Percentiles rank a stretch among this genome's conserved stretches.
These are phyloP conservation scores for Cantharellus cinnabarinus DNA, from an alignment of 768 basidiomycete species.

Conservation along the genomic window DNA sequence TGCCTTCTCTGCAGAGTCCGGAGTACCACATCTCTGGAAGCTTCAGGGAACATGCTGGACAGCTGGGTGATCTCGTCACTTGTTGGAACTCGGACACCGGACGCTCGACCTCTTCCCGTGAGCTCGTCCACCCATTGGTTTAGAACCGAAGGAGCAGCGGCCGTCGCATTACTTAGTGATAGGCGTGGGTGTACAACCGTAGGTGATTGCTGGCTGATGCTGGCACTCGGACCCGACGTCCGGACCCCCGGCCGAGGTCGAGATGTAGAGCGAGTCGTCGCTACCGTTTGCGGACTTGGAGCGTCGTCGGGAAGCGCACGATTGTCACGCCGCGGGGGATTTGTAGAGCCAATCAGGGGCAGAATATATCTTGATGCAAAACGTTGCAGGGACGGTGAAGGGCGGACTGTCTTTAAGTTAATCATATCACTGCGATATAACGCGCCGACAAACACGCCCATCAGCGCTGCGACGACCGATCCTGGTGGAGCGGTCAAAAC, in stretches of 20 bases:
- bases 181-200: neutral
- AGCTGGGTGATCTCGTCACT: conserved; percentile 60
- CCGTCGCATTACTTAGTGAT: conserved; percentile 18
- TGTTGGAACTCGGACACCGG: conserved; percentile 46
- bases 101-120: conserved; percentile 38
- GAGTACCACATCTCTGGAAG: conserved; percentile 50
- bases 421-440: conserved; percentile 71
- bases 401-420: conserved; percentile 57
- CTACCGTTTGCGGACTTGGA: neutral
- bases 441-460: conserved; percentile 47
- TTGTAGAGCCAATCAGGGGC: conserved; percentile 47
- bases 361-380: conserved; percentile 37
- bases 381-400: conserved; percentile 36
- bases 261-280: too few species aligned
- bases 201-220: neutral
- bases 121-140: conserved; percentile 66
- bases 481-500: conserved; percentile 30
- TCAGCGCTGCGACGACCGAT: conserved; percentile 34
- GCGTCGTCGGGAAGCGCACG: conserved; percentile 49
- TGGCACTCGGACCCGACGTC: neutral
- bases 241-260: too few species aligned
- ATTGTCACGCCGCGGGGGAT: conserved; percentile 43
- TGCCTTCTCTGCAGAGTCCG: conserved; percentile 69
- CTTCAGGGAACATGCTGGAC: conserved; percentile 65
- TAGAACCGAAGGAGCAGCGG: conserved; percentile 28